Conservation (phyloP, 345 rosid genomes). For the Gossypium rotundifolium region DNA sequence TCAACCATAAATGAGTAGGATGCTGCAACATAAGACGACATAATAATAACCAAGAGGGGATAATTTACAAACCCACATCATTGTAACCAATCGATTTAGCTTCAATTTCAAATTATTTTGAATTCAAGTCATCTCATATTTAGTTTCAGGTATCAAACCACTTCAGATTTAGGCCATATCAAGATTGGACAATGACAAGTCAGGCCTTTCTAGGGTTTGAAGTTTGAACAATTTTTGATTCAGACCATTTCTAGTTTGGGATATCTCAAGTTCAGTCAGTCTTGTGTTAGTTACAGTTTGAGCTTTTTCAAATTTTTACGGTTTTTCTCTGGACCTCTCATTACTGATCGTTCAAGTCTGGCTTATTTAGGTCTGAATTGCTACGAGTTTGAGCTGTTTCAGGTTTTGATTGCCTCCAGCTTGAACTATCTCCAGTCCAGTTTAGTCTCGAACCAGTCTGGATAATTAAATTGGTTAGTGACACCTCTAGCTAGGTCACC, state of each 20-base stretch:
- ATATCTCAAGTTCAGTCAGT: neutral
- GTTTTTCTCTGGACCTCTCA: neutral
- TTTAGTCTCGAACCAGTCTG: neutral
- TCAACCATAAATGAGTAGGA: neutral
- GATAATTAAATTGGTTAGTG: neutral
- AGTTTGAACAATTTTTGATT: too few species aligned
- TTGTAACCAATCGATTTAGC: neutral
- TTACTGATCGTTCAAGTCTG: neutral
- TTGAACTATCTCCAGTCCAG: neutral
- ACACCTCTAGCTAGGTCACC: neutral
- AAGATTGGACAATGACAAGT: neutral
- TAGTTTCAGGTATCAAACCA: neutral
- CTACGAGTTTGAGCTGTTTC: neutral
- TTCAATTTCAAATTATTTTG: neutral
- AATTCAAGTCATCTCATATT: neutral
- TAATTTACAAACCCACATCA: neutral
- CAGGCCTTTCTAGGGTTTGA: too few species aligned
- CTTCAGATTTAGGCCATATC: neutral
- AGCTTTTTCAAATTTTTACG: neutral
- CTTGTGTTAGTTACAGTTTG: neutral
- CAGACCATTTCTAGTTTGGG: neutral
- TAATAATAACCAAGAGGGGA: neutral
- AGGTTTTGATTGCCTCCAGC: neutral
- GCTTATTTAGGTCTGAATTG: neutral
- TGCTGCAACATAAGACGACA: neutral